These are phyloP conservation scores for Diplodia intermedia DNA, from an alignment of 2,329 filamentous ascomycete genomes.

Conservation along the genomic window DNA sequence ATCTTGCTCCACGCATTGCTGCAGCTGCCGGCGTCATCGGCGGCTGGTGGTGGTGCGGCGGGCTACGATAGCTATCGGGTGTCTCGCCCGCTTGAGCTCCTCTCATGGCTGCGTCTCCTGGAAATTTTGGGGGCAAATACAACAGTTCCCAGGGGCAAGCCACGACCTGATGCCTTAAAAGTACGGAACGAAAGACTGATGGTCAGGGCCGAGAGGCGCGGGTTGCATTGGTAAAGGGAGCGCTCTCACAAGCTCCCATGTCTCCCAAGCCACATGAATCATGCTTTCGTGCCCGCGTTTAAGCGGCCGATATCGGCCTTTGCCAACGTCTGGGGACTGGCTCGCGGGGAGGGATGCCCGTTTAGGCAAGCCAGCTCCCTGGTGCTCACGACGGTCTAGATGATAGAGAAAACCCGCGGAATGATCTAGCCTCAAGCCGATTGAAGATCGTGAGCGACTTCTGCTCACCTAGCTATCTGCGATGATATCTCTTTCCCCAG, in stretches of 20 bases:
- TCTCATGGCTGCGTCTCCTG: conserved; percentile 4
- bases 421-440: not conserved
- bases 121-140: not conserved
- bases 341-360: conserved; percentile 1
- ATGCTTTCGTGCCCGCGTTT: conserved; percentile 14
- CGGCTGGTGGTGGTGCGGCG: conserved; percentile 23
- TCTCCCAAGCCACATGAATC: conserved; percentile 16
- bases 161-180: conserved; percentile 1
- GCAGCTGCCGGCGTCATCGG: conserved; percentile 18
- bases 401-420: not conserved
- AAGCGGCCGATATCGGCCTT: conserved; percentile 29
- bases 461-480: not conserved
- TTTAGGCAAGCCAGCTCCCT: not conserved
- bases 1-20: conserved; percentile 12
- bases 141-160: not conserved
- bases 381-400: conserved; percentile 1
- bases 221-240: conserved; percentile 21
- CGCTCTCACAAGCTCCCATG: conserved; percentile 9
- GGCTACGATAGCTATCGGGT: conserved; percentile 21
- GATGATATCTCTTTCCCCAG: not conserved
- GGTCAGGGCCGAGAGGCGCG: conserved; percentile 9
- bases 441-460: not conserved
- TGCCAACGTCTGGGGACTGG: not conserved
- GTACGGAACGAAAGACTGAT: not conserved
- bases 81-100: conserved; percentile 17